Base-by-base conservation (phyloP, 441 rosid species). In the Erysimum pusillum region DNA sequence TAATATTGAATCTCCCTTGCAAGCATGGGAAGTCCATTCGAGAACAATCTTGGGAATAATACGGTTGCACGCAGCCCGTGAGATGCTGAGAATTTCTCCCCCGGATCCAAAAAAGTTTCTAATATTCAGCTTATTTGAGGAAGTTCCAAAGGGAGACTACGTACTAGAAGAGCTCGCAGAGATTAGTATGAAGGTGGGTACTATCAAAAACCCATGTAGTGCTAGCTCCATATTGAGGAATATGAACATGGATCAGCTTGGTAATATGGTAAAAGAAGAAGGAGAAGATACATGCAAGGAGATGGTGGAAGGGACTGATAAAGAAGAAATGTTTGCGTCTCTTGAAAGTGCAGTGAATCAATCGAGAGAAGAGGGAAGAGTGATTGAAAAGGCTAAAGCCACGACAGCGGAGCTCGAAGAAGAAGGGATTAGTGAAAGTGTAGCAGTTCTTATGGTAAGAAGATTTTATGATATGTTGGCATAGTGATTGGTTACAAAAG, bases 21-120 rank as follows among this genome's bases (percentile, higher is more conserved):
- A 88, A 51, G 84, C 73, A 15, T 96, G 98, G 98, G 99, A 91
- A 79, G 80, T 88, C 83, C 94, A 96, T 70, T 85, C 97, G 0
- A 86, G 90, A 84, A 89, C 97, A 61, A 89, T 92, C 69, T 70
- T 91, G 71, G 89, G 96, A 76, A 85, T 92, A 51, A 65, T 90
- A 77, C 84, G 99, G 87, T 91, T 96, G 58, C 98, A 91, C 57
- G 96, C 97, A 32, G 98, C 94, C 14, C 89, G 96, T 72, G 97
- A 96, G 62, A 86, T 96, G 96, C 87, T 90, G 46, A 85, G 96
- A 76, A 90, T 93, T 25, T 80, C 87, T 9, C 92, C 97, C 0
- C 99, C 98, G 0, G 83, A 78, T 56, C 97, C 99, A 2, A 87
- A 82, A 14, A 89, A 84, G 71, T 93, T 96, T 87, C 70, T 96